Evolutionary conservation across 495 filamentous ascomycete genomes (phyloP), one percentile per base, ranked within the genome.

Genomic region (Neurospora intermedia): DNA sequence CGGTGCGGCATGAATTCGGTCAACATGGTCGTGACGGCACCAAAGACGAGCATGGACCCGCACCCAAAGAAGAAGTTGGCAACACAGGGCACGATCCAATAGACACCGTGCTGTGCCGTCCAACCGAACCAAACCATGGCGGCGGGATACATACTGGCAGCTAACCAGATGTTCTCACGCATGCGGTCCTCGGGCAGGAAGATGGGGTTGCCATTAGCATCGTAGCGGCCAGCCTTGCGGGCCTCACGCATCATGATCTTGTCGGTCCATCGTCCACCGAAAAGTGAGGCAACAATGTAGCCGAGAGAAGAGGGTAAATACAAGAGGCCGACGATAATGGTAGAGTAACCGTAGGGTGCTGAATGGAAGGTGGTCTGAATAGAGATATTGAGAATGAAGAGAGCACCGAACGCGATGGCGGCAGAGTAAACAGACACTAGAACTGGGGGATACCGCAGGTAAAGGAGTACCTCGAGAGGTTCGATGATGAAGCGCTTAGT

Each of bases 11-110:
- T 91, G 82, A 98, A 97, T 79, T 98, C 95, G 0, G 92, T 94
- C 73, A 94, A 82, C 91, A 96, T 93, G 2, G 92, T 94, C 8
- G 91, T 94, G 0, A 87, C 85, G 72, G 89, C 87, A 39, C 87
- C 78, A 81, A 98, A 97, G 31, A 97, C 92, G 18, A 98, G 84
- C 95, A 98, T 98, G 69, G 87, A 90, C 6, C 93, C 93, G 54
- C 93, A 78, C 18, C 95, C 95, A 78, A 97, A 97, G 80, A 92
- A 92, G 81, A 97, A 94, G 73, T 93, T 96, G 6, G 92, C 91
- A 41, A 96, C 88, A 83, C 91, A 77, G 15, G 83, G 80, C 59
- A 84, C 83, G 43, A 82, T 75, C 84, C 82, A 87, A 43, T 81
- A 77, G 31, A 85, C 70, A 8, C 83, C 84, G 11, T 80, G 76